Base-by-base conservation (phyloP, 108 stramenopile genomes). In the Skeletonema costatum region DNA sequence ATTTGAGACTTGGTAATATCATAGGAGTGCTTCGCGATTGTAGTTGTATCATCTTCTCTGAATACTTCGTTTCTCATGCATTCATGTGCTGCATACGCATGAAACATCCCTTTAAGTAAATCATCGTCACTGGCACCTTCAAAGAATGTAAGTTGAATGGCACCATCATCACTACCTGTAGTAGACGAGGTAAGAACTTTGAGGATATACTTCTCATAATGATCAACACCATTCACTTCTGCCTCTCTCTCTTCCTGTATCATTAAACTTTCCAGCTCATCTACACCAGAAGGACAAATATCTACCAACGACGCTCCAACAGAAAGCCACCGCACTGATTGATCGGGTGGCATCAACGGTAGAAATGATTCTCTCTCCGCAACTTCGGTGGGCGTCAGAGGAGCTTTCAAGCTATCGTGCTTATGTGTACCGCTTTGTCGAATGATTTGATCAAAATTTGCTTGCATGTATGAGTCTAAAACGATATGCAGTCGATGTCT, bases 401-500 rank as follows among this genome's bases (percentile, higher is more conserved):
- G 53, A 56, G 53, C 21, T 25, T 29, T 56, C 53, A 25, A 56
- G 70, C 68, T 30, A 32, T 35, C 5, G n/a, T 58, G 19, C 17
- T 21, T 44, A 19, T 44, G 12, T 69, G 33, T 7, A 12, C 30
- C 11, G 5, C 5, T 17, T 66, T 41, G 48, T 17, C 25, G n/a
- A 16, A 83, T 42, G n/a, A 83, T 61, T 41, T 41, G 30, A 17
- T 74, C 30, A 16, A 25, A 35, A 32, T 80, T 67, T 32, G 67
- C 61, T 25, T 70, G 32, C 4, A 90, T 66, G 70, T 88, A 91
- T 3, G 79, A 60, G 29, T 86, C 77, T 58, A 94, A 68, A 4
- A 87, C 66, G 38, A 90, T 61, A 39, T 90, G 83, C 56, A 94
- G 65, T 32, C 93, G 87, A 70, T 92, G 93, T 46, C 90, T 81